phyloP scores from a whole-genome alignment of 805 yeast genomes.

The Kodamaea fukazawae region DNA sequence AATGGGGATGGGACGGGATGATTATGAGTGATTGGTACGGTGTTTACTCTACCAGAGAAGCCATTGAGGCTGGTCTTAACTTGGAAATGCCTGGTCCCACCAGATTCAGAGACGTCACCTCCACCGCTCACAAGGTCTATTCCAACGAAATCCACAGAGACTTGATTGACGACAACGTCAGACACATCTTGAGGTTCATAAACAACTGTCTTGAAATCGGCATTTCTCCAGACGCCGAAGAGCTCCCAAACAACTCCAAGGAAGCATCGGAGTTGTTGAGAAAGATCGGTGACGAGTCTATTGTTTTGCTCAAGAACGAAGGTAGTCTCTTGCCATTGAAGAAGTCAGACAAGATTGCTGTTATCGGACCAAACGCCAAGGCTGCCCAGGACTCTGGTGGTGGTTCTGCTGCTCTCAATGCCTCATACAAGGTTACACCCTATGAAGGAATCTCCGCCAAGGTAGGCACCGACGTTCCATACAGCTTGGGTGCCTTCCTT shows the following conservation, averaged over 20 bases:
- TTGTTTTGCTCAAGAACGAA: conserved; percentile 58
- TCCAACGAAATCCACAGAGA: conserved; percentile 39
- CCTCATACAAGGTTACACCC: conserved; percentile 49
- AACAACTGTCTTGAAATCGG: conserved; percentile 42
- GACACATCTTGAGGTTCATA: conserved; percentile 46
- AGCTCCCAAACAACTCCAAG: conserved; percentile 42
- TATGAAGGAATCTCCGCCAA: conserved; percentile 43
- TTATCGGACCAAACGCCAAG: conserved; percentile 61
- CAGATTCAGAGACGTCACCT: conserved; percentile 40
- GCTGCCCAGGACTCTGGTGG: conserved; percentile 55
- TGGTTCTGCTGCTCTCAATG: conserved; percentile 55
- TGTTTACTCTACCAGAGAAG: conserved; percentile 44
- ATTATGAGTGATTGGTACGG: conserved; percentile 68
- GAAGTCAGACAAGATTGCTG: conserved; percentile 38
- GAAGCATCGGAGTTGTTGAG: conserved; percentile 12
- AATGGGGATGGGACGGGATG: conserved; percentile 58
- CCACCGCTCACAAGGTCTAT: conserved; percentile 42
- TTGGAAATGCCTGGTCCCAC: conserved; percentile 71
- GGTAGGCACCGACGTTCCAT: conserved; percentile 26
- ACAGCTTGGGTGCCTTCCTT: conserved; percentile 31
- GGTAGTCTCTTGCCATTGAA: conserved; percentile 45
- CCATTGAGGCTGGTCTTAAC: conserved; percentile 56
- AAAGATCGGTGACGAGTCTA: conserved; percentile 42
- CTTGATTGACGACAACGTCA: conserved; percentile 47
- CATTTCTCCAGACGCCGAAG: conserved; percentile 36